Evolutionary conservation across 108 stramenopile species (phyloP).

Genomic region (Discostella pseudostelligera): DNA sequence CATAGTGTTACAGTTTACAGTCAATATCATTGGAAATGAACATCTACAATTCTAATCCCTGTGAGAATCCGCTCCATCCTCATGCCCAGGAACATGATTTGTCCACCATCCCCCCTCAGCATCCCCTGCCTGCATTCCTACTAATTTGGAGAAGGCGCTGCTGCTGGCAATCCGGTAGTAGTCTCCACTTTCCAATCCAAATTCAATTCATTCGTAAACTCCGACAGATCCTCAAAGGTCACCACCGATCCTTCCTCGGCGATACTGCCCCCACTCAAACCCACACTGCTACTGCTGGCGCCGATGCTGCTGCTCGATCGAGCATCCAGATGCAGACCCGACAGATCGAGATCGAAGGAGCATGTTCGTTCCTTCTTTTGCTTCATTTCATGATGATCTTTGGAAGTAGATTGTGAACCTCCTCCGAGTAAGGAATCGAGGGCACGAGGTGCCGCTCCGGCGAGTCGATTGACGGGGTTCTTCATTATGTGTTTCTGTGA

Average conservation of each 20-base stretch:
- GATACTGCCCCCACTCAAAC: not conserved
- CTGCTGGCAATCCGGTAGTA: not conserved
- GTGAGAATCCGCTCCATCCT: not conserved
- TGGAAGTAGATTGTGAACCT: not conserved
- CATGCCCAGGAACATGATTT: too few species aligned
- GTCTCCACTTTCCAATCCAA: not conserved
- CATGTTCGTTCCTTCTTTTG: conserved; percentile 1
- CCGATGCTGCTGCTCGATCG: not conserved
- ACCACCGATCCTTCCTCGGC: conserved; percentile 3
- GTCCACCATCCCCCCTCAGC: too few species aligned
- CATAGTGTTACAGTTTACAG: too few species aligned
- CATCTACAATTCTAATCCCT: not conserved
- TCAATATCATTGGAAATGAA: too few species aligned
- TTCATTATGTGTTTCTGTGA: not conserved
- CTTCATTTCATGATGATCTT: not conserved
- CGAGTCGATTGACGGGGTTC: conserved; percentile 36
- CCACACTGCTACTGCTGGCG: not conserved
- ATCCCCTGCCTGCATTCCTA: too few species aligned
- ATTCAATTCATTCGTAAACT: not conserved
- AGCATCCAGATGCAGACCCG: not conserved
- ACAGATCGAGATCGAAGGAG: conserved; percentile 26
- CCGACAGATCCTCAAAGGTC: not conserved
- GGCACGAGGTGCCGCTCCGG: conserved; percentile 32
- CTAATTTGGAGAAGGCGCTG: not conserved
- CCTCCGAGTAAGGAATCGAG: conserved; percentile 19